Percentiles rank a stretch among this genome's conserved stretches.
These are phyloP conservation scores for Ceratocystis alfenasii DNA, from an alignment of 2,329 filamentous ascomycete species.

Conservation along the genomic window DNA sequence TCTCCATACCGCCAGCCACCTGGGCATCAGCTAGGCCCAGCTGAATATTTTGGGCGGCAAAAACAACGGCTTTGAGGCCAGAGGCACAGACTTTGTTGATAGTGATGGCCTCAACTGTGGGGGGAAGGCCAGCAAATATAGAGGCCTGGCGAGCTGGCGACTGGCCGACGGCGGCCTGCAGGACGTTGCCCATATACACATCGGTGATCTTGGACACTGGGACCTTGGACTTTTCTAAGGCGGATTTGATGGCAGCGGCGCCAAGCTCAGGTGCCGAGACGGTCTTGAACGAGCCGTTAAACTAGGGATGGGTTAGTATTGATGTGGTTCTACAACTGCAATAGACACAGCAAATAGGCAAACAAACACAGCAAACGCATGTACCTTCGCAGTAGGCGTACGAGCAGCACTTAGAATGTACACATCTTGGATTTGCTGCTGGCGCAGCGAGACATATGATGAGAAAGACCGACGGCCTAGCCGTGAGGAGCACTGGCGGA, in stretches of 20 bases:
- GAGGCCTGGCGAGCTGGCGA: slow-evolving; percentile 82
- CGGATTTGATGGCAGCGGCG: slow-evolving; percentile 82
- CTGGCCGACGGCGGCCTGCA: slow-evolving; percentile 74
- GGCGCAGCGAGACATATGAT: slow-evolving; percentile 33
- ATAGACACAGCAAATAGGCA: neutral
- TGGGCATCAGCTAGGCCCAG: slow-evolving; percentile 79
- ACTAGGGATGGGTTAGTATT: slow-evolving; percentile 40
- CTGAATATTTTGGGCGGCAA: slow-evolving; percentile 91
- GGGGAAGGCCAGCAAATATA: slow-evolving; percentile 74
- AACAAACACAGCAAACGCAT: neutral
- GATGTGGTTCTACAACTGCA: neutral
- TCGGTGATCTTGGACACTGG: slow-evolving; percentile 72
- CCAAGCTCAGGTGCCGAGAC: slow-evolving; percentile 81
- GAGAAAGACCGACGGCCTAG: slow-evolving; percentile 32
- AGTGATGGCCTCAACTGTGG: slow-evolving; percentile 74
- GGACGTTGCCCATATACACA: slow-evolving; percentile 96
- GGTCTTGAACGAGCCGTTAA: slow-evolving; percentile 81
- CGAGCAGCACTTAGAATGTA: slow-evolving; percentile 87
- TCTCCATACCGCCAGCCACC: slow-evolving; percentile 94
- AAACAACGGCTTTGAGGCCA: slow-evolving; percentile 78
- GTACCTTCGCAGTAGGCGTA: slow-evolving; percentile 79
- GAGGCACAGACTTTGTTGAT: slow-evolving; percentile 98
- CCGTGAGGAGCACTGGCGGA: neutral
- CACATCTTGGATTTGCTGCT: slow-evolving; percentile 71
- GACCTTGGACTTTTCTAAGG: slow-evolving; percentile 72